Percentiles rank a stretch among this genome's conserved stretches.
Conservation (phyloP, 441 rosid genomes). For the Adansonia madagascariensis region DNA sequence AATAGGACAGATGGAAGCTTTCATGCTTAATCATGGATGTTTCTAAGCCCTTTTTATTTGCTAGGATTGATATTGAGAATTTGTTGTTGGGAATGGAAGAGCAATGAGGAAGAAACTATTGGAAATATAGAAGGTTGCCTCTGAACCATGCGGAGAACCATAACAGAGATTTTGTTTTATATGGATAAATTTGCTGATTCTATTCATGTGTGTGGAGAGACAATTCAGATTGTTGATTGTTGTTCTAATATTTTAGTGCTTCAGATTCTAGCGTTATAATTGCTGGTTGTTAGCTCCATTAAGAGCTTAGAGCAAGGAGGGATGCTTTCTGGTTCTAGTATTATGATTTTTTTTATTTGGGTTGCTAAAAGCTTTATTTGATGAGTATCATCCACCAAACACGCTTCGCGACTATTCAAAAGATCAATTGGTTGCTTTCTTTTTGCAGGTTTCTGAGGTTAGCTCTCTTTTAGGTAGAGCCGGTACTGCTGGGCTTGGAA, state of each 20-base stretch:
- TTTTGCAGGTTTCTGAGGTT: conserved; percentile 84
- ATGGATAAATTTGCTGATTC: not conserved
- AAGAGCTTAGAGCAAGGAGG: not conserved
- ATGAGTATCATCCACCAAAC: not conserved
- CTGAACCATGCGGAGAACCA: not conserved
- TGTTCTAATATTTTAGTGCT: conserved; percentile 1
- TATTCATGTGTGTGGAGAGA: not conserved
- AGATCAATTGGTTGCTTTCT: conserved; percentile 24
- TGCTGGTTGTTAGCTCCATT: not conserved
- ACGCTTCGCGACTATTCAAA: not conserved
- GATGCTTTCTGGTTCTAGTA: not conserved
- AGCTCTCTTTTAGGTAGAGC: conserved; percentile 88
- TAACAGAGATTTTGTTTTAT: not conserved
- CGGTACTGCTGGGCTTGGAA: conserved; percentile 80
- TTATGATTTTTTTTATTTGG: not conserved
- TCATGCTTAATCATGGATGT: not conserved
- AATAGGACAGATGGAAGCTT: not conserved
- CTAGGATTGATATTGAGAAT: not conserved
- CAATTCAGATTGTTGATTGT: conserved; percentile 6
- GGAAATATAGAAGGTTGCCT: not conserved
- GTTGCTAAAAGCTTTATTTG: not conserved
- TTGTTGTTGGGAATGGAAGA: not conserved
- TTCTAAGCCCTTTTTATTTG: not conserved
- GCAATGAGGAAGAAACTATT: not conserved
- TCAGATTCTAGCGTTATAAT: not conserved